A percentile compares a stretch with the other conserved stretches of the same genome.
These are phyloP conservation scores for Orbilia javanica DNA, from an alignment of 2,329 filamentous ascomycete genomes.

Conservation along the genomic window DNA sequence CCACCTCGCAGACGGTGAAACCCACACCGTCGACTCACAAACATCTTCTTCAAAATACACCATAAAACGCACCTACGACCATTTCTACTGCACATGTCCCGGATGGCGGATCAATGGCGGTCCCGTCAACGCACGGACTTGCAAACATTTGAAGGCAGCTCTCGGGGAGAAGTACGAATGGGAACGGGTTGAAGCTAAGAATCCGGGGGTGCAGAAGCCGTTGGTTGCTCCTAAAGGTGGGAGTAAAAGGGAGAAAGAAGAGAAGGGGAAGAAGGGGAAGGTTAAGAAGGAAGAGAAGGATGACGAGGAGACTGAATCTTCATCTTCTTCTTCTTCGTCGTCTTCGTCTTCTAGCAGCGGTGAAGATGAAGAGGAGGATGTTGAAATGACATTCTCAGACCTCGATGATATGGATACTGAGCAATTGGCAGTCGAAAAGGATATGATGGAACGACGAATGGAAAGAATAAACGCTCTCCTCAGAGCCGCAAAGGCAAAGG, in stretches of 20 bases:
- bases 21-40: conserved; percentile 57
- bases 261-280: conserved; percentile 39
- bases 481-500: conserved; percentile 38
- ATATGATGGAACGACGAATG: conserved; percentile 37
- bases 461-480: conserved; percentile 38
- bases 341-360: not conserved
- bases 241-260: conserved; percentile 1
- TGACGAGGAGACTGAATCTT: conserved; percentile 35
- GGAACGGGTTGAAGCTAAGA: conserved; percentile 57
- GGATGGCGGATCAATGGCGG: conserved; percentile 56
- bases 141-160: conserved; percentile 59
- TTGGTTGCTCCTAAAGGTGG: not conserved
- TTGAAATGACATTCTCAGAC: conserved; percentile 51
- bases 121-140: conserved; percentile 59
- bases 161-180: conserved; percentile 60
- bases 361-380: conserved; percentile 52
- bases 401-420: conserved; percentile 45
- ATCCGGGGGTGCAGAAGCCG: conserved; percentile 29
- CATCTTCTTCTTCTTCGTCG: not conserved
- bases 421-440: conserved; percentile 41
- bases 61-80: conserved; percentile 59
- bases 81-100: conserved; percentile 61
- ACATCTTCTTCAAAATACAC: conserved; percentile 57
- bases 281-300: conserved; percentile 48
- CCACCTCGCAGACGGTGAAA: conserved; percentile 58